Evolutionary conservation across 805 yeast genomes (phyloP), one percentile per base, ranked within the genome.

Genomic region (Isabelozyma gotoi): DNA sequence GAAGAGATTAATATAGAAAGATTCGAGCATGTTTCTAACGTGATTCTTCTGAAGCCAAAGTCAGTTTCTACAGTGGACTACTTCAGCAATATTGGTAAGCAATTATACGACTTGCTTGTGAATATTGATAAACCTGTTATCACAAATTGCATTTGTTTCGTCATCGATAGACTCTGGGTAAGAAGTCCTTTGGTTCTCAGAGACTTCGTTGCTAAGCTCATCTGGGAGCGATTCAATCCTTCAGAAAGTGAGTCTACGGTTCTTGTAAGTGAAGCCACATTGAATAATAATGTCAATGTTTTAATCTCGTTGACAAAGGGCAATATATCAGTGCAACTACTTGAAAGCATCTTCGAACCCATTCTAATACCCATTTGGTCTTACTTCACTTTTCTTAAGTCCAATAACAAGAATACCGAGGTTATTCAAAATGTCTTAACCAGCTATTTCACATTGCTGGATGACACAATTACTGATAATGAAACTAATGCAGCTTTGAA

Each of bases 1-100:
- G 92, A 85, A 43, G 82, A 80, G 10, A 63, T 89, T 11, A 82
- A 82, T 48, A 62, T 82, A n/a, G 81, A 79, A 24, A 85, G 81
- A 50, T 71, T 88, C 38, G 81, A 80, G 19, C 78, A 82, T 44
- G 85, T 88, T 1, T 79, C 86, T n/a, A 76, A 74, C 34, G 73
- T 88, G 2, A 60, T 92, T 12, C 59, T 85, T 20, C 63, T 82
- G 14, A 82, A 82, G 46, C 97, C 97, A 0, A 65, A 63, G 38
- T 53, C 57, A 0, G 55, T 84, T 7, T 43, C 71, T 1, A 68
- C 81, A 0, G 60, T 57, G 0, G 71, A 59, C 0, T 92, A 88
- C 58, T 83, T 81, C 49, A 50, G 65, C 1, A 69, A 62, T n/a
- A 64, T 92, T 5, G 85, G 89, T 4, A 44, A 47, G 3, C 97